Percentiles rank a stretch among this genome's conserved stretches.
These are phyloP conservation scores for Phialocephala subalpina DNA, from an alignment of 2,329 filamentous ascomycete genomes.

Conservation along the genomic window DNA sequence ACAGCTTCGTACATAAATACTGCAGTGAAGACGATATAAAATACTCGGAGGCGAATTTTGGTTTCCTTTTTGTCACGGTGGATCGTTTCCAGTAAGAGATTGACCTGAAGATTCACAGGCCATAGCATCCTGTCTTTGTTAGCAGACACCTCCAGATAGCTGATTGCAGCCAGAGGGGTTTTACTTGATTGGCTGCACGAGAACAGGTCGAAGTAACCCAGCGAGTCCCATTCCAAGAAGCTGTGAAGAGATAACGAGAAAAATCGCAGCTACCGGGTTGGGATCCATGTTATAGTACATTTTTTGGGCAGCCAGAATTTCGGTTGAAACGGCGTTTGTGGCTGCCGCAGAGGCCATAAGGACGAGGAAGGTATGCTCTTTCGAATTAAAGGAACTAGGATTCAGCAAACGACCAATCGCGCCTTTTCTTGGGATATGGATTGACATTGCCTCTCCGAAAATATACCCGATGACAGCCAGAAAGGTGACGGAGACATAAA, in stretches of 20 bases:
- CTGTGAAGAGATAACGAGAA: conserved; percentile 67
- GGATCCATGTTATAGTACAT: conserved; percentile 50
- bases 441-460: conserved; percentile 49
- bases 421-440: conserved; percentile 48
- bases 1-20: conserved; percentile 57
- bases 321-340: conserved; percentile 55
- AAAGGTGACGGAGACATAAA: conserved; percentile 53
- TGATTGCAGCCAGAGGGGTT: neutral
- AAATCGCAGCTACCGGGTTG: conserved; percentile 63
- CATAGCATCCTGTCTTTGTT: conserved; percentile 27
- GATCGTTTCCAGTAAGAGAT: conserved; percentile 48
- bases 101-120: conserved; percentile 48
- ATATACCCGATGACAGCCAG: conserved; percentile 52
- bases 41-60: conserved; percentile 45
- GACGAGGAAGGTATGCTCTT: conserved; percentile 53
- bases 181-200: conserved; percentile 48
- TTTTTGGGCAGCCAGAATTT: conserved; percentile 53
- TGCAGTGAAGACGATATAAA: conserved; percentile 40
- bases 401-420: conserved; percentile 48
- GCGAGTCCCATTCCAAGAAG: conserved; percentile 70
- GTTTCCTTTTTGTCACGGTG: conserved; percentile 47
- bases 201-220: conserved; percentile 63
- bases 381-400: conserved; percentile 48
- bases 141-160: neutral
- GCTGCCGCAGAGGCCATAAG: conserved; percentile 77